Conservation (phyloP, 768 basidiomycete species). For the Phaeotremella skinneri region DNA sequence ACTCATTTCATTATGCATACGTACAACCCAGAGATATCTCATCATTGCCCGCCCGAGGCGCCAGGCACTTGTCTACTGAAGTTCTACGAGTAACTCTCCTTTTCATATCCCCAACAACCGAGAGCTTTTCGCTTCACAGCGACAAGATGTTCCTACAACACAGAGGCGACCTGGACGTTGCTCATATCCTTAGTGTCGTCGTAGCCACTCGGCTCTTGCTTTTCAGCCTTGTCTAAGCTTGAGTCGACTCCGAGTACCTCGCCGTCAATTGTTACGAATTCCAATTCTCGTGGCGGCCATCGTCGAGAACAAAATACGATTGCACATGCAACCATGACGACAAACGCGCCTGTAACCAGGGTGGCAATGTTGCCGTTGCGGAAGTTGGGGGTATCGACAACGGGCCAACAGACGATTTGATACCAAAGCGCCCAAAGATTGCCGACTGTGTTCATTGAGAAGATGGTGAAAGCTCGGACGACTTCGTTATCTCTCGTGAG, state of each 20-base stretch:
- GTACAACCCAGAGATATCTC: no score
- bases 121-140: no score
- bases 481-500: conserved; percentile 69
- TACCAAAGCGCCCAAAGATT: conserved; percentile 45
- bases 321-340: conserved; percentile 13
- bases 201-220: neutral
- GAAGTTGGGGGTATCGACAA: conserved; percentile 68
- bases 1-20: no score
- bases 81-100: no score
- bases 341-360: conserved; percentile 18
- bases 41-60: no score
- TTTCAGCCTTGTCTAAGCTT: neutral
- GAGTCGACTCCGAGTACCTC: neutral
- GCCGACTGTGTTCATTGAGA: conserved; percentile 66
- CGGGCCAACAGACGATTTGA: conserved; percentile 62
- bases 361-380: conserved; percentile 61
- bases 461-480: conserved; percentile 67
- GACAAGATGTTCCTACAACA: no score
- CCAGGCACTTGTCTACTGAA: no score
- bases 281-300: conserved; percentile 13
- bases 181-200: neutral
- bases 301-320: conserved; percentile 18
- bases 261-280: neutral
- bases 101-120: no score
- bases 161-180: neutral